A percentile compares a stretch with the other conserved stretches of the same genome.
These are phyloP conservation scores for Teunomyces aglyptinius DNA, from an alignment of 805 yeast species.

Conservation along the genomic window DNA sequence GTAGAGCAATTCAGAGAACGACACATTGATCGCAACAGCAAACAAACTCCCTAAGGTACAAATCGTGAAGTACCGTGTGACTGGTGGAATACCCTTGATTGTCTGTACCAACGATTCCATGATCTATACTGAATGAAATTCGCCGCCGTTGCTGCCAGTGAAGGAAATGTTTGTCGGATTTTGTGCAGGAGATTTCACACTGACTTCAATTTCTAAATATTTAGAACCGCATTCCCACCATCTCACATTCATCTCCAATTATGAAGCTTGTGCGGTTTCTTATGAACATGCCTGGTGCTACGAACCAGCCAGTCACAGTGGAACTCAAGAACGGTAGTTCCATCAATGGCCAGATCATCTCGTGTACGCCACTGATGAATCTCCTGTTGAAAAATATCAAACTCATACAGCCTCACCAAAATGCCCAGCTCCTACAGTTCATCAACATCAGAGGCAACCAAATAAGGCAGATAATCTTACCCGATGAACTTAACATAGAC, in stretches of 20 bases:
- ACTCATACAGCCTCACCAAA: conserved; percentile 69
- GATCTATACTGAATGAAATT: background rate
- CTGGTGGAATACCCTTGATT: conserved; percentile 51
- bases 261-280: conserved; percentile 75
- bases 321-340: conserved; percentile 91
- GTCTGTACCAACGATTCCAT: conserved; percentile 14
- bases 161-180: background rate
- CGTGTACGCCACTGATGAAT: conserved; percentile 91
- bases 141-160: no score
- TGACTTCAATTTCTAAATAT: no score
- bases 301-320: conserved; percentile 82
- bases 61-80: conserved; percentile 56
- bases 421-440: conserved; percentile 67
- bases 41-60: conserved; percentile 38
- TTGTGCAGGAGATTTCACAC: background rate
- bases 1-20: background rate
- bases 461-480: conserved; percentile 76
- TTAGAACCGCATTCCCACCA: no score
- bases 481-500: conserved; percentile 81
- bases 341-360: conserved; percentile 76
- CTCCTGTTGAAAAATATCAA: conserved; percentile 76
- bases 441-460: conserved; percentile 88
- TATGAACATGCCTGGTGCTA: conserved; percentile 64
- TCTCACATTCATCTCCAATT: background rate
- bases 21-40: background rate